Conservation (phyloP, 2,329 filamentous ascomycete species). For the Cyclaneusma minus region DNA sequence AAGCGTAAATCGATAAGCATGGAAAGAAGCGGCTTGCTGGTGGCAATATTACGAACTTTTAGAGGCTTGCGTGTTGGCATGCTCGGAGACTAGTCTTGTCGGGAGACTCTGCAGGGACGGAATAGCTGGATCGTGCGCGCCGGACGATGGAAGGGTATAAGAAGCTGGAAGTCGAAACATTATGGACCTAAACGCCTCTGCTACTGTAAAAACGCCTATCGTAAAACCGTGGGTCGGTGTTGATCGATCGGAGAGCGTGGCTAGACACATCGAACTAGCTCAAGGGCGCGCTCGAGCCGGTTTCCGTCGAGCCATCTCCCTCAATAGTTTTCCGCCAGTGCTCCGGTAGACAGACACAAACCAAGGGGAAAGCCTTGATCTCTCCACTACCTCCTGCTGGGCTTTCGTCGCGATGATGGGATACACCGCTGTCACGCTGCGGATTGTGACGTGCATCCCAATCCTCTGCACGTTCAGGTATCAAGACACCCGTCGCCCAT, state of each 20-base stretch:
- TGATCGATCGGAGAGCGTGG: slow-evolving; percentile 2
- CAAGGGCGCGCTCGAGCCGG: slow-evolving; percentile 29
- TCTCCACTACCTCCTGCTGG: slow-evolving; percentile 58
- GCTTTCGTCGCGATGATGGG: slow-evolving; percentile 49
- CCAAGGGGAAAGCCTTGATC: slow-evolving; percentile 94
- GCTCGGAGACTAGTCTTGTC: no score
- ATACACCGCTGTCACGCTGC: slow-evolving; percentile 88
- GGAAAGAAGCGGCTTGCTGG: no score
- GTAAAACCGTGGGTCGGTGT: slow-evolving; percentile 14
- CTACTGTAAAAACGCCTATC: slow-evolving; percentile 13
- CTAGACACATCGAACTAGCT: not conserved
- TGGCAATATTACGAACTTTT: no score
- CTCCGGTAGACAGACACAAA: slow-evolving; percentile 88
- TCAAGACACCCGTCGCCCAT: slow-evolving; percentile 85
- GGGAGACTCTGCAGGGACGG: no score
- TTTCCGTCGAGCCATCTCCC: slow-evolving; percentile 60
- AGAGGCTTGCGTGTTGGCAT: no score
- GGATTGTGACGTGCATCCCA: slow-evolving; percentile 64
- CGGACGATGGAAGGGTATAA: slow-evolving; percentile 45
- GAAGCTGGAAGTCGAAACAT: slow-evolving; percentile 8
- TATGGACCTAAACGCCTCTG: slow-evolving; percentile 15
- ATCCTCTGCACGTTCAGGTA: slow-evolving; percentile 73
- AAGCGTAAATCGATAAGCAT: no score
- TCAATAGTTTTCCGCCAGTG: slow-evolving; percentile 97
- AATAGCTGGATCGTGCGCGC: no score